These are phyloP conservation scores for Rubus idaeus DNA, from an alignment of 306 rosid species.

Conservation along the genomic window DNA sequence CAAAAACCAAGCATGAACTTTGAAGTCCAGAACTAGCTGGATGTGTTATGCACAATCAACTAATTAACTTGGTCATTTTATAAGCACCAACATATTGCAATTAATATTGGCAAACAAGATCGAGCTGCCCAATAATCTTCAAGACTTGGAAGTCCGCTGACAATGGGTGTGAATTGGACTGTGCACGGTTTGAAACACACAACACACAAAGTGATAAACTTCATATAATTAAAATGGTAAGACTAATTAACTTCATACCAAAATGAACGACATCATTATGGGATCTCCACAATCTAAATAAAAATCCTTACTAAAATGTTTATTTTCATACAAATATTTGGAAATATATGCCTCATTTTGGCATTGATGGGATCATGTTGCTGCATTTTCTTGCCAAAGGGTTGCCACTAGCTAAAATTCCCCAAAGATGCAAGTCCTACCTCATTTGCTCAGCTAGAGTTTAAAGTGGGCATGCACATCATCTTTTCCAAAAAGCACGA, in stretches of 20 bases:
- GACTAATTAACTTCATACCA: not conserved
- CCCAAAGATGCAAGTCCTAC: not conserved
- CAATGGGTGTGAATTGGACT: not conserved
- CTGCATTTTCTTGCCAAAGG: no score
- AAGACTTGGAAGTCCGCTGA: not conserved
- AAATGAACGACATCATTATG: not conserved
- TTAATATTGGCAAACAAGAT: not conserved
- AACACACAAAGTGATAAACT: not conserved
- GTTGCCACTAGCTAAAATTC: no score
- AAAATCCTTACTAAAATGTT: not conserved
- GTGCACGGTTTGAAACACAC: not conserved
- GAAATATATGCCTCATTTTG: not conserved
- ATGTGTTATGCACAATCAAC: slow-evolving; percentile 1
- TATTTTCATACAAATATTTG: not conserved
- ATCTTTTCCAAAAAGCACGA: not conserved
- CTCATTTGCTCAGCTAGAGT: not conserved
- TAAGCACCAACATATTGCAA: not conserved
- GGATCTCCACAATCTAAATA: not conserved
- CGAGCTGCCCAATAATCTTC: not conserved
- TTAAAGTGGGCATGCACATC: not conserved
- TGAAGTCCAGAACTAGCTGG: not conserved
- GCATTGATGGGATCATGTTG: not conserved
- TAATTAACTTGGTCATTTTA: not conserved
- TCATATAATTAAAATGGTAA: no score
- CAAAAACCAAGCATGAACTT: not conserved